Base-by-base conservation (phyloP, 2,329 filamentous ascomycete genomes). In the Talaromyces marneffei region DNA sequence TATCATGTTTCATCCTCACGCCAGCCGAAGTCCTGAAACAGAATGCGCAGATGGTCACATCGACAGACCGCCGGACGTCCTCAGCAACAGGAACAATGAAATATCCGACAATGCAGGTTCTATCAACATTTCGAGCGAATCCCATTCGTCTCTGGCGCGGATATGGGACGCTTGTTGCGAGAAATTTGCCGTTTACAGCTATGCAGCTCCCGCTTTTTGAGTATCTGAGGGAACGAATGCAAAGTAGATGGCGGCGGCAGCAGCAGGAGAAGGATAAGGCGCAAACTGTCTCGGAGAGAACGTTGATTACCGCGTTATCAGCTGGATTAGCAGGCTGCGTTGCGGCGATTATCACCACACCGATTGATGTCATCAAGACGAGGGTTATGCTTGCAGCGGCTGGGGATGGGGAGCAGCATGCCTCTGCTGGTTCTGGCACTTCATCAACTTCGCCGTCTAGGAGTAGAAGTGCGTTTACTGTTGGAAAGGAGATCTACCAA, bases 21-120 rank as follows among this genome's bases (percentile, higher is more conserved):
- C 92, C 92, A 0, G 91, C 91, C 14, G 92, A 96, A 73, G 90
- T 96, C 7, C 85, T 96, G 65, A 96, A 97, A 77, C 92, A 96
- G 72, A 96, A 96, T 74, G 91, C 92, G 0, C 92, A 96, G 74
- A 92, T 96, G 83, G 80, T 94, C 0, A 79, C 79, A 23, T 69
- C 48, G 61, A 18, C 64, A 40, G 35, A 55, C 35, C 44, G 5
- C 18, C 44, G 12, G 14, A n/a, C n/a, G n/a, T n/a, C n/a, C n/a
- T n/a, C 33, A 25, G 2, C 31, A 5, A 31, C n/a, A 9, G 64
- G 18, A 74, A 29, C 18, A 9, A 53, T 14, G 8, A 57, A 4
- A 72, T 53, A 80, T 59, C 81, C 83, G 0, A 85, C 83, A 74
- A 48, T 86, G 5, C 75, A 84, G 71, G 85, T 85, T 0, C 72